Percentiles rank a stretch among this genome's conserved stretches.
These are phyloP conservation scores for Trichoderma orchidacearum DNA, from an alignment of 495 filamentous ascomycete genomes.

Conservation along the genomic window DNA sequence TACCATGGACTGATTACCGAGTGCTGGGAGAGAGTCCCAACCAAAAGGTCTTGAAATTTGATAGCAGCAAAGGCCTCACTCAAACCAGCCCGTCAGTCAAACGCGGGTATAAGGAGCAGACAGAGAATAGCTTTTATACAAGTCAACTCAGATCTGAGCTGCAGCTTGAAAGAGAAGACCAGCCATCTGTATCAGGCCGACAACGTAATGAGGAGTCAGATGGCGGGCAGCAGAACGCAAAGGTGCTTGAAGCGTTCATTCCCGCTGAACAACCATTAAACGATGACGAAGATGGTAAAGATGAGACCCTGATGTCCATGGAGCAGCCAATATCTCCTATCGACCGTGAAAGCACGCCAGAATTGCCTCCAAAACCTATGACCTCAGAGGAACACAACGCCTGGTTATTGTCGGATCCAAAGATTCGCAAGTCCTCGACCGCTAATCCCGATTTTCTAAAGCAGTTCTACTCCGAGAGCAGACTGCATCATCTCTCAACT, in stretches of 20 bases:
- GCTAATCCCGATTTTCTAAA: conserved; percentile 85
- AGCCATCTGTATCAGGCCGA: background rate
- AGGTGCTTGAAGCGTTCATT: background rate
- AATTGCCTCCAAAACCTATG: conserved; percentile 25
- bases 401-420: conserved; percentile 63
- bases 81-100: conserved; percentile 35
- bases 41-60: conserved; percentile 56
- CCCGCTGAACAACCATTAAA: background rate
- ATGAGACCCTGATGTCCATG: background rate
- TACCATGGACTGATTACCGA: conserved; percentile 75
- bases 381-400: conserved; percentile 90
- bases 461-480: conserved; percentile 86
- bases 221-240: background rate
- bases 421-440: conserved; percentile 70
- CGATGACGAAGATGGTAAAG: background rate
- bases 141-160: conserved; percentile 39
- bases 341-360: background rate
- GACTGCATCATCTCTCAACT: conserved; percentile 84
- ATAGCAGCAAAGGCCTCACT: conserved; percentile 52
- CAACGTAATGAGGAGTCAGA: background rate
- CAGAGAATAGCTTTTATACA: conserved; percentile 64
- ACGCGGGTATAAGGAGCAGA: conserved; percentile 58
- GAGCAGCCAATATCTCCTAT: background rate
- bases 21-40: conserved; percentile 71
- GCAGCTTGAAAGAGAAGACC: background rate